These are phyloP conservation scores for Macrophomina pseudophaseolina DNA, from an alignment of 2,329 filamentous ascomycete genomes.

Conservation along the genomic window DNA sequence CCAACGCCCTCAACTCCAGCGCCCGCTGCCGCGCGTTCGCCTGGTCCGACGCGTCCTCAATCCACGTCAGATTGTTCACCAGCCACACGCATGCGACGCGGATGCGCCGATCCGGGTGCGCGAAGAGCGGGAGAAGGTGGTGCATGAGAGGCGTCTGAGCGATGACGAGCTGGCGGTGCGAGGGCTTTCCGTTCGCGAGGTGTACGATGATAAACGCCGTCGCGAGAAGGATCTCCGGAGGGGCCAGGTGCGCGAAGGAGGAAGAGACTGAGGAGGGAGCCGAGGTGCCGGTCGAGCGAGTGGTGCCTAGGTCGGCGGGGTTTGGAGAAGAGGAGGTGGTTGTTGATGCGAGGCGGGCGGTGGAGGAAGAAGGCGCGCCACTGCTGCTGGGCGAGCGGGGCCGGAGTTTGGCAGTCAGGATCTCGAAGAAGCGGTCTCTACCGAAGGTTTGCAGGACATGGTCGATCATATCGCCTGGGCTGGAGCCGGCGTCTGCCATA, in stretches of 20 bases:
- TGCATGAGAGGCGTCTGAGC: constrained; percentile 77
- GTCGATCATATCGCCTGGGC: constrained; percentile 74
- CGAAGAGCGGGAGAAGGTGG: constrained; percentile 74
- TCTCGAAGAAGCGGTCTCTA: constrained; percentile 77
- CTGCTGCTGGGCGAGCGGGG: constrained; percentile 30
- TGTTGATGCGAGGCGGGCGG: constrained; percentile 24
- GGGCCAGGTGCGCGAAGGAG: constrained; percentile 26
- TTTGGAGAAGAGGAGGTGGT: constrained; percentile 15
- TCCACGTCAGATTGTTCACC: constrained; percentile 82
- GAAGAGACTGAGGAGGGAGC: not conserved
- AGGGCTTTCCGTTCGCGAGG: constrained; percentile 79
- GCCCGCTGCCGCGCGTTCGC: constrained; percentile 70
- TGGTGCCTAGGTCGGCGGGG: constrained; percentile 25
- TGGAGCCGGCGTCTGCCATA: constrained; percentile 61
- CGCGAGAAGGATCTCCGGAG: constrained; percentile 71
- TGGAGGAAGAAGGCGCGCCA: not conserved
- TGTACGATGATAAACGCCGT: constrained; percentile 86
- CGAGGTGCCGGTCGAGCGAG: constrained; percentile 42
- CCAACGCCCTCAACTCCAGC: constrained; percentile 70
- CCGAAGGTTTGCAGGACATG: constrained; percentile 78
- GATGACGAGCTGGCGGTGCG: constrained; percentile 69
- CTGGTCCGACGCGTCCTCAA: constrained; percentile 74
- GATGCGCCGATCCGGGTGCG: constrained; percentile 73
- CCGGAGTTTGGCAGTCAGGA: constrained; percentile 78
- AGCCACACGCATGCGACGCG: constrained; percentile 82